Evolutionary conservation across 345 rosid genomes (phyloP).

Genomic region (Brassica cretica): DNA sequence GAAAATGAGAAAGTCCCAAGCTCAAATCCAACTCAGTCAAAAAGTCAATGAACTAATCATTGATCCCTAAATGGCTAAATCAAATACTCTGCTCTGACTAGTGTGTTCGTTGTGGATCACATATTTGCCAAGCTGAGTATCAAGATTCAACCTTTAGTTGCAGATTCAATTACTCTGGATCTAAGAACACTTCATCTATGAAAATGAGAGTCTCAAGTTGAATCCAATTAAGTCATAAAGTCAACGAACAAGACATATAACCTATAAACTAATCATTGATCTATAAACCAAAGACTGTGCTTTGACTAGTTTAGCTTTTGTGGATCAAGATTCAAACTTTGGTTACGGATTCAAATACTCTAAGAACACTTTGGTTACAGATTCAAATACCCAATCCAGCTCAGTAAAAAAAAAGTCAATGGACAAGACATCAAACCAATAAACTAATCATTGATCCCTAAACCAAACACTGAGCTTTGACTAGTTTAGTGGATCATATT

Average conservation of each 20-base stretch:
- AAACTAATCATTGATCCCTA: slow-evolving; percentile 26
- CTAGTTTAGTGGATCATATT: not conserved
- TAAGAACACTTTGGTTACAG: not conserved
- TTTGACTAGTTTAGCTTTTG: slow-evolving; percentile 8
- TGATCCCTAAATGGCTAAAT: slow-evolving; percentile 4
- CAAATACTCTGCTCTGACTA: slow-evolving; percentile 20
- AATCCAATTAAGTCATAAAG: slow-evolving; percentile 19
- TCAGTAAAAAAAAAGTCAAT: slow-evolving; percentile 30
- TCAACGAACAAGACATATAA: slow-evolving; percentile 29
- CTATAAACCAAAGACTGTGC: slow-evolving; percentile 12
- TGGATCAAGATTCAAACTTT: slow-evolving; percentile 6
- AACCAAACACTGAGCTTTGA: slow-evolving; percentile 20
- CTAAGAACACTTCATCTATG: not conserved
- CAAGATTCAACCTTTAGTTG: slow-evolving; percentile 10
- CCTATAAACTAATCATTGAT: slow-evolving; percentile 25
- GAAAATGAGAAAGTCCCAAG: slow-evolving; percentile 1
- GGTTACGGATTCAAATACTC: not conserved
- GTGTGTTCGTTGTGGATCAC: not conserved
- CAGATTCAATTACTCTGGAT: not conserved
- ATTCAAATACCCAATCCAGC: not conserved
- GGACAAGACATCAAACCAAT: slow-evolving; percentile 22
- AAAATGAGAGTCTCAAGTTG: not conserved
- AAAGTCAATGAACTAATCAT: slow-evolving; percentile 35
- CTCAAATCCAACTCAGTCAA: slow-evolving; percentile 17
- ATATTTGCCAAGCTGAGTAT: not conserved